Conservation (phyloP, 73 alveolate species). For the Halteria grandinella region DNA sequence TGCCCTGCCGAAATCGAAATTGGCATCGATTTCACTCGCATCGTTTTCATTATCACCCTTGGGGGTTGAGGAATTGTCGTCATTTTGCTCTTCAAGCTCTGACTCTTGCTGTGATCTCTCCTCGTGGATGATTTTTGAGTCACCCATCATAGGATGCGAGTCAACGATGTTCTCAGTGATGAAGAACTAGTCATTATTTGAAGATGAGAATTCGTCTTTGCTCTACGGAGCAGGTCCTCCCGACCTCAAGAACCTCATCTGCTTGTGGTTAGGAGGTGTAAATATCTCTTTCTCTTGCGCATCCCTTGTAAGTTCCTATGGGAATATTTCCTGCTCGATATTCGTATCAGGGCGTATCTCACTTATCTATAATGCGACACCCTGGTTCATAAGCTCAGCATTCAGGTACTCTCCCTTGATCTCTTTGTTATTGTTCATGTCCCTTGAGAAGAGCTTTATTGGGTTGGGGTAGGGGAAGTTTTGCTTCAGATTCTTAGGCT, state of each 20-base stretch:
- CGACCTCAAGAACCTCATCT: slow-evolving; percentile 31
- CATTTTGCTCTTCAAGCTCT: slow-evolving; percentile 14
- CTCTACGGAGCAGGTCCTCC: no score
- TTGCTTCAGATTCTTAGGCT: slow-evolving; percentile 3
- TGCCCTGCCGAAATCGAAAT: slow-evolving; percentile 69
- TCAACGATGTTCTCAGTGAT: slow-evolving; percentile 25
- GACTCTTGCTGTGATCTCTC: slow-evolving; percentile 14
- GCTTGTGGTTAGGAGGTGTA: slow-evolving; percentile 56
- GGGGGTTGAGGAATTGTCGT: no score
- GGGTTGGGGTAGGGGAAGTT: slow-evolving; percentile 72
- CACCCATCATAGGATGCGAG: background rate
- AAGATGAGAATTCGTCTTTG: no score
- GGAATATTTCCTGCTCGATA: slow-evolving; percentile 63
- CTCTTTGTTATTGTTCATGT: slow-evolving; percentile 31
- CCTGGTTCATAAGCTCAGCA: slow-evolving; percentile 63
- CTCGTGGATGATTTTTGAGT: slow-evolving; percentile 27
- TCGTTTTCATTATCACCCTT: no score
- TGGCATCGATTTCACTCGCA: slow-evolving; percentile 4
- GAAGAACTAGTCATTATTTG: slow-evolving; percentile 32
- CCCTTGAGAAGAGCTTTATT: slow-evolving; percentile 57
- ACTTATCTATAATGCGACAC: slow-evolving; percentile 65
- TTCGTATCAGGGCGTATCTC: slow-evolving; percentile 71
- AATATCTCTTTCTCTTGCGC: slow-evolving; percentile 41
- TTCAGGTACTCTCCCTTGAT: slow-evolving; percentile 54
- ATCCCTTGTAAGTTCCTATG: slow-evolving; percentile 27